Conservation (phyloP, 176 grass and related monocot species). For the Oryza australiensis region DNA sequence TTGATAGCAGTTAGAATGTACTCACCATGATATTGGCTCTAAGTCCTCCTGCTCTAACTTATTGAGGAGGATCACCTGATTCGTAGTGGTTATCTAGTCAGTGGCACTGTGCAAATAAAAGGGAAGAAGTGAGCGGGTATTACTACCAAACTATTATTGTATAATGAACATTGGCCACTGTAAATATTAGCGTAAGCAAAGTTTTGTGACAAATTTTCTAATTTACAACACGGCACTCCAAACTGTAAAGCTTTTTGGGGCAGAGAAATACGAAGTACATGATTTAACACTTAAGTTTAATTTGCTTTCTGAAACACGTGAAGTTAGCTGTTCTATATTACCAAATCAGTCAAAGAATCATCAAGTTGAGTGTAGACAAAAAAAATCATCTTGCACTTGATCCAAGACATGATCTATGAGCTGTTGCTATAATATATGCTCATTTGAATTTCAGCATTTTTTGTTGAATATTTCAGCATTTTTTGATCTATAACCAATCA, state of each 20-base stretch:
- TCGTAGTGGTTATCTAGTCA: not conserved
- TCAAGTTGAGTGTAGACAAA: too few species aligned
- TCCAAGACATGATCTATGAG: too few species aligned
- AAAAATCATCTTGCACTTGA: too few species aligned
- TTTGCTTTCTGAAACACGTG: too few species aligned
- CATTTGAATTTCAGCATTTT: too few species aligned
- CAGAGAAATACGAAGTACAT: not conserved
- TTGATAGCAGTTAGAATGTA: not conserved
- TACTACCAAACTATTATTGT: not conserved
- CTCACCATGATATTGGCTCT: conserved; percentile 31
- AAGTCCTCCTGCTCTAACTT: not conserved
- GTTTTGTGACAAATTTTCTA: not conserved
- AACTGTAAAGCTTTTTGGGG: not conserved
- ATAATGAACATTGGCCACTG: not conserved
- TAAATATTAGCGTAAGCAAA: not conserved
- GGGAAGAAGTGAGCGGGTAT: not conserved
- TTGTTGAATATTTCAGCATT: too few species aligned
- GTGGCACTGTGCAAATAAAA: not conserved
- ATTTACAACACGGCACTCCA: not conserved
- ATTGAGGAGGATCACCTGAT: not conserved
- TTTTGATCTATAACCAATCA: too few species aligned
- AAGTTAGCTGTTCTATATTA: too few species aligned
- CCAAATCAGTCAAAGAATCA: too few species aligned
- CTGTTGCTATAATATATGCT: too few species aligned
- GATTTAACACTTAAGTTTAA: not conserved